A percentile compares a stretch with the other conserved stretches of the same genome.
phyloP scores from a whole-genome alignment of 2,329 filamentous ascomycete genomes.

The Ophiobolus disseminans region DNA sequence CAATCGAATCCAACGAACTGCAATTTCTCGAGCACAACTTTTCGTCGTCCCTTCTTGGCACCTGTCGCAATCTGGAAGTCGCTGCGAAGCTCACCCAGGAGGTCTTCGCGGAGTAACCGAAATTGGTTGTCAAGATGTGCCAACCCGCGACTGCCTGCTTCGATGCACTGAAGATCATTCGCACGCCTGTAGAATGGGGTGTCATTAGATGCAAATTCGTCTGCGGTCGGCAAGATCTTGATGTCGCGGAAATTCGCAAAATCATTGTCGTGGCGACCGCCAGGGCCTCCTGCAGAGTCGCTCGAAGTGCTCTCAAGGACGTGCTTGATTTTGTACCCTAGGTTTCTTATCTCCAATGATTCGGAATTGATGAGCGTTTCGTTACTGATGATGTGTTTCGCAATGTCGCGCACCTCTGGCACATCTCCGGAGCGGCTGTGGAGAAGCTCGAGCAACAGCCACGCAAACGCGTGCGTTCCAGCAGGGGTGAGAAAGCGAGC shows the following conservation, averaged over 20 bases:
- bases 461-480: conserved; percentile 44
- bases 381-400: conserved; percentile 27
- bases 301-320: conserved; percentile 58
- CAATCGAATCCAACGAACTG: conserved; percentile 50
- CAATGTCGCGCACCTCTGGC: conserved; percentile 34
- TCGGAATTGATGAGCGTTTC: conserved; percentile 32
- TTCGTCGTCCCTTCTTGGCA: conserved; percentile 56
- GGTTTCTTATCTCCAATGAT: conserved; percentile 62
- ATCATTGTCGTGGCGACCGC: conserved; percentile 78
- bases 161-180: conserved; percentile 56
- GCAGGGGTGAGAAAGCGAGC: conserved; percentile 28
- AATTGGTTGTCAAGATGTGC: conserved; percentile 74
- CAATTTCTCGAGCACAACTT: conserved; percentile 52
- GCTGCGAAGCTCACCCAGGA: conserved; percentile 70
- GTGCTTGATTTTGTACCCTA: conserved; percentile 60
- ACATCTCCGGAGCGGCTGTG: conserved; percentile 43
- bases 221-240: conserved; percentile 68
- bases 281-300: conserved; percentile 55
- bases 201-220: conserved; percentile 65
- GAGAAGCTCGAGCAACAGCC: conserved; percentile 57
- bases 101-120: conserved; percentile 73
- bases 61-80: conserved; percentile 63
- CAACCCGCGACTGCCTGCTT: conserved; percentile 49
- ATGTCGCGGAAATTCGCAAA: conserved; percentile 67
- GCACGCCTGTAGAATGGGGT: conserved; percentile 63